Evolutionary conservation across 345 rosid genomes (phyloP), one percentile per base, ranked within the genome.

Genomic region (Erucastrum elatum): DNA sequence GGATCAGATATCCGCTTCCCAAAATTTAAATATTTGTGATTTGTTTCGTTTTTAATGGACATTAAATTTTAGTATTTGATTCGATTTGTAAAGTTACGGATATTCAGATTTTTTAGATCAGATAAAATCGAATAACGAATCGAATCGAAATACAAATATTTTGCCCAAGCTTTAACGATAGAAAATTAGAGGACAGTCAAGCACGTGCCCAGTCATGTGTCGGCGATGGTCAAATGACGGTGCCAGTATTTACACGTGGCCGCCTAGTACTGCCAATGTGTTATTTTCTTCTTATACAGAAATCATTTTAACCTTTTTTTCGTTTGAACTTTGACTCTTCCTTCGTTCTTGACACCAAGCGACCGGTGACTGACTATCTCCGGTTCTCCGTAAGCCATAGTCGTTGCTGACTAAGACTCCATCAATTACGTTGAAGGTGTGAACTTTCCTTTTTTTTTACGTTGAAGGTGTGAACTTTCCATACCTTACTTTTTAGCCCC

Each of bases 171-270:
- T 21, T 21, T 21, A 21, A 21, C 21, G 21, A 21, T 21, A 0
- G 21, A 21, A 21, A 21, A 21, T 21, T 21, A 21, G 21, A 21
- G 21, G 21, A 21, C 73, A 71, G 86, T 60, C 72, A 33, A 73
- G 87, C 92, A 85, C 92, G 89, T 86, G 95, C 83, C 85, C 15
- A 37, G 81, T 63, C 72, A 78, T 35, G 77, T 87, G 91, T 84
- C 88, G 87, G 86, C 88, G 62, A 72, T 82, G 90, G 96, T 91
- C 94, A 91, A 90, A 86, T 72, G 93, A 77, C 96, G 94, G 98
- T 89, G 90, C 91, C 93, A 66, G 77, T 74, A 16, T 0, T 0
- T 56, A 76, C 96, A 91, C 89, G 90, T 91, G 90, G 82, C 79
- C 21, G 87, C 85, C 86, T 78, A 27, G 78, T 70, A 75, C 73